Conservation (phyloP, 2,329 filamentous ascomycete species). For the Bertia moriformis region DNA sequence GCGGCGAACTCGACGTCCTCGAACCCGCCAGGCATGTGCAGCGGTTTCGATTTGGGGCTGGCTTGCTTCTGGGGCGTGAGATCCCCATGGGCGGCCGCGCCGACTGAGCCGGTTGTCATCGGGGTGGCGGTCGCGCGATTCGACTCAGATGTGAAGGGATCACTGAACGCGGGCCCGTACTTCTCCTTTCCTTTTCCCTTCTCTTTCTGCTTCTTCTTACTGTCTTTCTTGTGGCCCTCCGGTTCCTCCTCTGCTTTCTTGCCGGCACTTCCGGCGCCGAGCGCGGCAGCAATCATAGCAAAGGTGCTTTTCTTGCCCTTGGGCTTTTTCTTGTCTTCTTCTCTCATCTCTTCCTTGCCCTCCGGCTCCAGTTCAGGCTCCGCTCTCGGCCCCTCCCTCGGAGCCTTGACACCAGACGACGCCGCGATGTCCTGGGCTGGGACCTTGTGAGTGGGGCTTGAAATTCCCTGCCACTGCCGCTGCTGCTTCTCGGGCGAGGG, state of each 20-base stretch:
- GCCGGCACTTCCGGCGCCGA: background rate
- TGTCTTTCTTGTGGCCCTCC: too few relatives aligned
- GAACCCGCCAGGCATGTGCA: background rate
- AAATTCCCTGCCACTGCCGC: slow-evolving; percentile 8
- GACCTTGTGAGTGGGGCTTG: slow-evolving; percentile 17
- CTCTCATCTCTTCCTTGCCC: slow-evolving; percentile 18
- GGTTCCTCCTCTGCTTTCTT: background rate
- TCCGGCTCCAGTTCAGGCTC: slow-evolving; percentile 14
- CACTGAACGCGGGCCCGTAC: too few relatives aligned
- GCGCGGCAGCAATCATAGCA: background rate
- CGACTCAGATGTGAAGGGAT: too few relatives aligned
- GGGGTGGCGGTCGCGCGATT: background rate
- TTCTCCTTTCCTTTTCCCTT: too few relatives aligned
- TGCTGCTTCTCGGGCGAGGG: slow-evolving; percentile 30
- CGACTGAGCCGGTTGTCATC: too few relatives aligned
- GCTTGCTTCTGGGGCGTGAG: too few relatives aligned
- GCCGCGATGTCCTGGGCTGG: slow-evolving; percentile 19
- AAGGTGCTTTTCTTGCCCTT: background rate
- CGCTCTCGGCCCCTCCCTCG: too few relatives aligned
- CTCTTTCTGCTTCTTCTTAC: too few relatives aligned
- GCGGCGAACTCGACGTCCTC: slow-evolving; percentile 59
- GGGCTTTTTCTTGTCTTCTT: slow-evolving; percentile 10
- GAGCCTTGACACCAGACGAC: too few relatives aligned
- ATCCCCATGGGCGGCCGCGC: too few relatives aligned
- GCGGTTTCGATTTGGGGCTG: too few relatives aligned